phyloP scores from a whole-genome alignment of 257 asterid genomes.

The Nicotiana noctiflora region DNA sequence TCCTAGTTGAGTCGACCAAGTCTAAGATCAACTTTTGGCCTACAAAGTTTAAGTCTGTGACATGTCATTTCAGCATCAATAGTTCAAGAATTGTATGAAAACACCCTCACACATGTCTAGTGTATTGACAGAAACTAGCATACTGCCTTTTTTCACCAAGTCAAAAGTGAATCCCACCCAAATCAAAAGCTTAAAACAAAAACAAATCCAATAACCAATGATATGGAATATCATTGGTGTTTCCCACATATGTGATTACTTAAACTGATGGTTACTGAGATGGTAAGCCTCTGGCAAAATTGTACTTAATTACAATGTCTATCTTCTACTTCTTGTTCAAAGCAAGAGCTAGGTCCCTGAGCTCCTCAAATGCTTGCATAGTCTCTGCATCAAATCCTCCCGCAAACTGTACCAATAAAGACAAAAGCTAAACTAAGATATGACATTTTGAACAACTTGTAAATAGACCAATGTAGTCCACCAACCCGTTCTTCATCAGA shows the following conservation, averaged over 20 bases:
- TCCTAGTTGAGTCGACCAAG: too few relatives aligned
- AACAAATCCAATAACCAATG: background rate
- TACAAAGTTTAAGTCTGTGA: too few relatives aligned
- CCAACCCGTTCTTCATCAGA: background rate
- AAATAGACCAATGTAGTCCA: too few relatives aligned
- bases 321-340: conserved; percentile 45
- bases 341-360: conserved; percentile 69
- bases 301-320: background rate
- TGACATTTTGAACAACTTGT: background rate
- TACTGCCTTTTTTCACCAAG: too few relatives aligned
- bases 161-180: background rate
- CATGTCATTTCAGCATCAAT: too few relatives aligned
- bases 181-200: background rate
- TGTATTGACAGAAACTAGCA: too few relatives aligned
- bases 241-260: background rate
- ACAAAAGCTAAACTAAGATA: background rate
- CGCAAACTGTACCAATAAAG: conserved; percentile 59
- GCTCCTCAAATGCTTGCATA: conserved; percentile 92
- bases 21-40: too few relatives aligned
- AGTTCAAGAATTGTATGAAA: too few relatives aligned
- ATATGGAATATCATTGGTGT: background rate
- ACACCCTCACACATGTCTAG: too few relatives aligned
- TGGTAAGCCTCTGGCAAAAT: conserved; percentile 43
- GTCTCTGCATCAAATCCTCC: conserved; percentile 97
- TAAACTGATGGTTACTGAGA: conserved; percentile 41